Percentiles rank a stretch among this genome's conserved stretches.
Evolutionary conservation across 208 protist species (phyloP).

Genomic region (Lotmaria passim): DNA sequence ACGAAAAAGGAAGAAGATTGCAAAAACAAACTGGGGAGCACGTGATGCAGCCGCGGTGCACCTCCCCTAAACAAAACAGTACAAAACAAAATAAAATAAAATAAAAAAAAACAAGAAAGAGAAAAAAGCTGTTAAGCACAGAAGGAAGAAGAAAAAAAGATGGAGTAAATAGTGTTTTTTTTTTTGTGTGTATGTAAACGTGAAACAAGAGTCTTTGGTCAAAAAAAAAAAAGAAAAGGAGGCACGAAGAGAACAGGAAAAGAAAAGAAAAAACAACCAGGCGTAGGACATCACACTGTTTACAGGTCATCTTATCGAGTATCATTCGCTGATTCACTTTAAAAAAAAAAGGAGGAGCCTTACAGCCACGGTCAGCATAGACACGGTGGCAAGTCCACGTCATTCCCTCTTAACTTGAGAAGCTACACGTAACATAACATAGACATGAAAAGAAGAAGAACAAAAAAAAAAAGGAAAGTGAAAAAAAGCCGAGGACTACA

Average conservation of each 20-base stretch:
- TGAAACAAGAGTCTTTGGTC: too few species aligned
- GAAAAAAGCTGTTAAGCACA: not conserved
- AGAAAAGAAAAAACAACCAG: too few species aligned
- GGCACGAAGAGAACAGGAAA: too few species aligned
- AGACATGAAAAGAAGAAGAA: not conserved
- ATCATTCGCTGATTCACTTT: too few species aligned
- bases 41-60: conserved; percentile 24
- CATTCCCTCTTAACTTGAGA: not conserved
- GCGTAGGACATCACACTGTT: too few species aligned
- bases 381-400: not conserved
- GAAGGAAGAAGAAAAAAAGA: not conserved
- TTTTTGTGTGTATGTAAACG: too few species aligned
- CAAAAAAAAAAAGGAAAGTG: not conserved
- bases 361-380: not conserved
- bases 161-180: too few species aligned
- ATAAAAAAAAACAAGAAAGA: conserved; percentile 18
- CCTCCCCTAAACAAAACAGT: conserved; percentile 23
- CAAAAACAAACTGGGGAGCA: conserved; percentile 27
- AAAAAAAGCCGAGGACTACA: too few species aligned
- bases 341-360: not conserved
- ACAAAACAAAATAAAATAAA: conserved; percentile 13
- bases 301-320: too few species aligned
- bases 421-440: not conserved
- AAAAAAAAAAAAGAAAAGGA: too few species aligned
- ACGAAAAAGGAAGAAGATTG: conserved; percentile 7